Evolutionary conservation across 2,329 filamentous ascomycete genomes (phyloP).

Genomic region (Colletotrichum tanaceti): DNA sequence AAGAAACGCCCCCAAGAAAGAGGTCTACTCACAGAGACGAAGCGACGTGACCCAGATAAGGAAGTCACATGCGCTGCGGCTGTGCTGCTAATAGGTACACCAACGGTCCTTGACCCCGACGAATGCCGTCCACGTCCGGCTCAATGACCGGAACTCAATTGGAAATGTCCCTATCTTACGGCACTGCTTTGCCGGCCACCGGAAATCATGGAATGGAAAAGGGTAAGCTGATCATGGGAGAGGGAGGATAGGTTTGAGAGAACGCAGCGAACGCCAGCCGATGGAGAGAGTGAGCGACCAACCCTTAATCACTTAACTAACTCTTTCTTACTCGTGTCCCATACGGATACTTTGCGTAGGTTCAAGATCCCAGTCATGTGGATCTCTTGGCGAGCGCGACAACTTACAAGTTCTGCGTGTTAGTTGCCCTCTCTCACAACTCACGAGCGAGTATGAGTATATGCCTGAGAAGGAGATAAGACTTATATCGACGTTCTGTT

Average conservation of each 20-base stretch:
- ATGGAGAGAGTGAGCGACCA: too few relatives aligned
- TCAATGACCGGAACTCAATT: slow-evolving; percentile 12
- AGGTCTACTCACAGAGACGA: neutral
- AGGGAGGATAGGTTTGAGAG: neutral
- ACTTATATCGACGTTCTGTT: neutral
- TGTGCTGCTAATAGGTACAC: slow-evolving; percentile 29
- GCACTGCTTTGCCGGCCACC: neutral
- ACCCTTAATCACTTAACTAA: too few relatives aligned
- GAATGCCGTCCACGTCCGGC: slow-evolving; percentile 5
- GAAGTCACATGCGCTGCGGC: slow-evolving; percentile 33
- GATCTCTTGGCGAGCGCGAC: slow-evolving; percentile 19
- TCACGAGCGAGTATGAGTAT: neutral
- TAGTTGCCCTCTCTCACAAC: neutral
- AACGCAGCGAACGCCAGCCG: too few relatives aligned
- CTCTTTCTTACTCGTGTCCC: too few relatives aligned
- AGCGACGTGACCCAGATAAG: slow-evolving; percentile 16
- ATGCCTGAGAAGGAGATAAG: neutral
- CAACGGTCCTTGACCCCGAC: slow-evolving; percentile 2
- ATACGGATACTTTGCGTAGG: slow-evolving; percentile 32
- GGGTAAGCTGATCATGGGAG: neutral
- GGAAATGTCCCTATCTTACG: neutral
- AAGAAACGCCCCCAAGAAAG: neutral
- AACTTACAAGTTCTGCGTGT: too few relatives aligned
- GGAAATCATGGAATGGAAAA: neutral
- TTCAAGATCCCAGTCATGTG: slow-evolving; percentile 28